Base-by-base conservation (phyloP, 2,329 filamentous ascomycete species). In the Waltergamsia citrina region DNA sequence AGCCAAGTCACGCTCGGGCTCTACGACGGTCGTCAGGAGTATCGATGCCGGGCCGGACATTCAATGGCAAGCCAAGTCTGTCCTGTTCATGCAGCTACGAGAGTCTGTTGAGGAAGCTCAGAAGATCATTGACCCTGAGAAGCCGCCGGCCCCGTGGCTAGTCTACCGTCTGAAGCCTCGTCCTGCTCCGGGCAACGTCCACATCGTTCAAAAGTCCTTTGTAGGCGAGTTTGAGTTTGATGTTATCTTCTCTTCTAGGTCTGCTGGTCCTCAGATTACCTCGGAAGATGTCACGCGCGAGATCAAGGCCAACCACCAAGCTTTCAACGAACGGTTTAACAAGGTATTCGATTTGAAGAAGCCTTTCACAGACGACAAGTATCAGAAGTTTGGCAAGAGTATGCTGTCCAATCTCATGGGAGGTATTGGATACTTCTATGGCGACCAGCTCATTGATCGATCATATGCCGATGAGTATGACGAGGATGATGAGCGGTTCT, bases 341-440 rank as follows among this genome's bases (percentile, higher is more conserved):
- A 69, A 76, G 15, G 67, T 85, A 21, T 62, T 62, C 34, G 67
- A 77, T 34, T 78, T 86, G 1, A 71, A 86, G 48, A 64, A 78
- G 1, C 90, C 92, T 0, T 98, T 92, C 56, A 63, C 74, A 14
- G 69, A 75, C 4, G 26, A 33, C n/a, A 77, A 85, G 49, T 92
- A 93, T 53, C 67, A 75, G 31, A 70, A 69, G 37, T 95, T 96
- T 54, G 85, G 81, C 42, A 84, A 85, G 54, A 88, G 81, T 42
- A 82, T 98, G 68, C 84, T 98, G 46, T 95, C 90, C 2, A 98
- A 96, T 54, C 66, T 98, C 22, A 70, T 94, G 23, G 92, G 92
- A 36, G 92, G 92, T 30, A 85, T 96, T 46, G 92, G 92, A 7
- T 96, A 94, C 60, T 98, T 98, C 63, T 74, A 93, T 49, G 92